Conservation (phyloP, 257 asterid genomes). For the Eustoma russellianum region DNA sequence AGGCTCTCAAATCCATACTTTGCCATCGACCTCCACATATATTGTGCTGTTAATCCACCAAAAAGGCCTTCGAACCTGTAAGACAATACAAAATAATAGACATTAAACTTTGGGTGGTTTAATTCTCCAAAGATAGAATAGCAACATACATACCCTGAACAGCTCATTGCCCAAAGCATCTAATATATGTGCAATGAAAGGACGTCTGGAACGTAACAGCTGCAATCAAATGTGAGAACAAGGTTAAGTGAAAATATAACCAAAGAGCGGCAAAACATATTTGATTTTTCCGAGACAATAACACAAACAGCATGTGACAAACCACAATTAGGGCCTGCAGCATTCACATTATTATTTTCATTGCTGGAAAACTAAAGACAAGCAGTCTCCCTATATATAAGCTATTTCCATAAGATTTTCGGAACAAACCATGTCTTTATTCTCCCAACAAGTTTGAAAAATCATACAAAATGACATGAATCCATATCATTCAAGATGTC, state of each 20-base stretch:
- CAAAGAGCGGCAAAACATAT: background rate
- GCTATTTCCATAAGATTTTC: no score
- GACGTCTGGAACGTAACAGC: slow-evolving; percentile 85
- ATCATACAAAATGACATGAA: no score
- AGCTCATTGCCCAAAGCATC: slow-evolving; percentile 79
- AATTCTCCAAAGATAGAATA: background rate
- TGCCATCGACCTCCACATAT: slow-evolving; percentile 82
- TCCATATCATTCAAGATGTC: no score
- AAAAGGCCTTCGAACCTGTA: slow-evolving; percentile 85
- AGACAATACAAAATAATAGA: background rate
- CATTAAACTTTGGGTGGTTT: background rate
- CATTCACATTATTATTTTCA: no score
- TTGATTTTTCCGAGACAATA: background rate
- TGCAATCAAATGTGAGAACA: slow-evolving; percentile 28
- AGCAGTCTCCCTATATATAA: no score
- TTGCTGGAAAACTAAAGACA: no score
- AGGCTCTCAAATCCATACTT: slow-evolving; percentile 30
- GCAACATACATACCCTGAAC: slow-evolving; percentile 42
- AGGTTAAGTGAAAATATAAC: slow-evolving; percentile 10
- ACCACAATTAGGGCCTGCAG: no score
- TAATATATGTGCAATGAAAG: slow-evolving; percentile 69
- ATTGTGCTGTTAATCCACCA: slow-evolving; percentile 99
- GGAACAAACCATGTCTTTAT: no score
- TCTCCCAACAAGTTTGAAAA: no score
- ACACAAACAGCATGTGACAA: background rate